These are phyloP conservation scores for Dactylellina sp. DNA, from an alignment of 2,329 filamentous ascomycete genomes.

Conservation along the genomic window DNA sequence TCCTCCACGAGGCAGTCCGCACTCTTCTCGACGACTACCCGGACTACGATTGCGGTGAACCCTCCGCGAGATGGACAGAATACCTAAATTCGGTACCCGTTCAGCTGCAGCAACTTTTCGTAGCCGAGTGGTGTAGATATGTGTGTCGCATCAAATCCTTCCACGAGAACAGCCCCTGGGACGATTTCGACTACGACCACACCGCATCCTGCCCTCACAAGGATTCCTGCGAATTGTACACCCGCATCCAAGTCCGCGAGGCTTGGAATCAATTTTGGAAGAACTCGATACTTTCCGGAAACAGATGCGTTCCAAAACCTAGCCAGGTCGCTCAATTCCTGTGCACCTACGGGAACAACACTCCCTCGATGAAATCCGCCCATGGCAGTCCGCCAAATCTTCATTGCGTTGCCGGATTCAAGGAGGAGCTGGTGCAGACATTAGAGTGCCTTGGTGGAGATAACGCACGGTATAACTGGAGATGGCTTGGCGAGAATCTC, in stretches of 20 bases:
- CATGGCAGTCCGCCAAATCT: constrained; percentile 43
- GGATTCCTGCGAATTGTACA: constrained; percentile 49
- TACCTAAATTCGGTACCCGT: constrained; percentile 51
- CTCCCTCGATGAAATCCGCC: constrained; percentile 3
- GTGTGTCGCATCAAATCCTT: constrained; percentile 55
- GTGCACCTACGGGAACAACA: constrained; percentile 51
- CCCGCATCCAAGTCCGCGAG: constrained; percentile 48
- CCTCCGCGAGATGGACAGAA: constrained; percentile 43
- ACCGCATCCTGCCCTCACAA: constrained; percentile 41
- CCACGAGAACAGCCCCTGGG: constrained; percentile 56
- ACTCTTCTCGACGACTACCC: constrained; percentile 55
- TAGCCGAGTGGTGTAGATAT: constrained; percentile 52
- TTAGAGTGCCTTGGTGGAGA: constrained; percentile 55
- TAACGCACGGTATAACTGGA: constrained; percentile 55
- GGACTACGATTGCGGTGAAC: constrained; percentile 56
- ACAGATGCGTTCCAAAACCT: constrained; percentile 54
- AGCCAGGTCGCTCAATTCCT: constrained; percentile 55
- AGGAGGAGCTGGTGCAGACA: constrained; percentile 52
- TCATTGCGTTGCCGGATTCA: constrained; percentile 53
- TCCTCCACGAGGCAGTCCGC: constrained; percentile 54
- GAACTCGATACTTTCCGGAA: constrained; percentile 51
- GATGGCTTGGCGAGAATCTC: constrained; percentile 52
- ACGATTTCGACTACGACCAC: constrained; percentile 57
- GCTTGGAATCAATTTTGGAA: constrained; percentile 55
- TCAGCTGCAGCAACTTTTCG: constrained; percentile 45